Evolutionary conservation across 305 asterid species (phyloP), one percentile per base, ranked within the genome.

Genomic region (Fraxinus greggii): DNA sequence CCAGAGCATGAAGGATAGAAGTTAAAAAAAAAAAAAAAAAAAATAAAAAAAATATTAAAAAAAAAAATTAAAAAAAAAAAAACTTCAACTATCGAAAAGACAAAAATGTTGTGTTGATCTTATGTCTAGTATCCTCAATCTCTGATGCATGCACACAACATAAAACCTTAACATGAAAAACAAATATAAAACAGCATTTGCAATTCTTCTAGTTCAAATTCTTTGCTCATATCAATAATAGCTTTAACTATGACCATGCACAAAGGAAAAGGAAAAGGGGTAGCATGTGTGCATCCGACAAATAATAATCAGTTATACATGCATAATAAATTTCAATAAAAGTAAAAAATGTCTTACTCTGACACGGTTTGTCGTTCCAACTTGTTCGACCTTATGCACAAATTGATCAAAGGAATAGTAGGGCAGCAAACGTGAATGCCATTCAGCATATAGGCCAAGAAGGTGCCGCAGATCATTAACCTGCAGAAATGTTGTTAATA

Each of bases 391-490:
- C 92, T 95, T 95, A 54, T 91, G 92, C 31, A 93, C 84, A 84
- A 95, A 93, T 75, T 93, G 99, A 78, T 91, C 88, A 26, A 95
- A 93, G 79, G 86, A 87, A 85, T 91, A 95, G 81, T 92, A 95
- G 61, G 99, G 99, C 81, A 95, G 87, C 45, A 95, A 86, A 32
- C 86, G 92, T 5, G 94, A 87, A 86, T 95, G 96, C 99, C 99
- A 95, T 40, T 95, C 98, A 45, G 92, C 92, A 83, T 93, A 93
- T 75, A 93, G 85, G 80, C 93, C 86, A 82, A 95, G 95, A 70
- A 95, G 92, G 85, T 91, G 87, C 61, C 87, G 86, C 85, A 95
- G 88, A 89, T 95, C 99, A 83, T 86, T 84, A 38, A 92, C 94
- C 99, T 95, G 92, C 31, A 83, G 19, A 42, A 54, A 61, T 23